Base-by-base conservation (phyloP, 352 stramenopile genomes). In the Elongisporangium anandrum region DNA sequence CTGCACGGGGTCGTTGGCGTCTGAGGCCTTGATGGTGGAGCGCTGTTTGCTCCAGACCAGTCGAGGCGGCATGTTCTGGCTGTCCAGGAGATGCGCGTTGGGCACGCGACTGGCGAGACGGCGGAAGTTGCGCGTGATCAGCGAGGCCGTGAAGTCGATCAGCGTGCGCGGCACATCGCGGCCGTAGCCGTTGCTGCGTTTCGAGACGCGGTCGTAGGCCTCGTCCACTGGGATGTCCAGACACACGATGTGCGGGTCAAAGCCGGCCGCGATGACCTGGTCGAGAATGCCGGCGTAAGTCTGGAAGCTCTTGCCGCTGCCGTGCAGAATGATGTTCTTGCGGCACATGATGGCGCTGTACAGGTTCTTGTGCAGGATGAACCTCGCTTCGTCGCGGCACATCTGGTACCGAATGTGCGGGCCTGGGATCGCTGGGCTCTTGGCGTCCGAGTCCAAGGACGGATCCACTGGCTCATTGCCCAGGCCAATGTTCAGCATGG, bases 301-400 rank as follows among this genome's bases (percentile, higher is more conserved):
- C n/a, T 64, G 77, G 52, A 88, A 87, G 54, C 71, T 88, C 66
- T 90, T 89, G 29, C 84, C 84, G 23, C 75, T 88, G 57, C 81
- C 81, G 57, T 93, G 84, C 21, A 91, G 64, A 69, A 93, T 91
- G 55, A 91, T 82, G 50, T 93, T 93, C 50, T 83, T 85, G 49
- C 80, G 73, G 24, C 75, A 88, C 72, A 89, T 88, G 60, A 90
- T 91, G 4, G 75, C 84, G 29, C 77, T 81, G 60, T 89, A 64
- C 7, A 91, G 69, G 52, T 93, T 93, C 59, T 88, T 87, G 60
- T 83, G 76, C n/a, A 93, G 71, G 60, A 93, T 93, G 61, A 88
- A 91, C 7, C 79, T 75, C 19, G 84, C 84, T 56, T 93, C 84
- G 56, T 93, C 81, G 29, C 82, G 84, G 59, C 84, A 93, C 56